A percentile compares a stretch with the other conserved stretches of the same genome.
Evolutionary conservation across 768 basidiomycete genomes (phyloP).

Genomic region (Harrya chromipes): DNA sequence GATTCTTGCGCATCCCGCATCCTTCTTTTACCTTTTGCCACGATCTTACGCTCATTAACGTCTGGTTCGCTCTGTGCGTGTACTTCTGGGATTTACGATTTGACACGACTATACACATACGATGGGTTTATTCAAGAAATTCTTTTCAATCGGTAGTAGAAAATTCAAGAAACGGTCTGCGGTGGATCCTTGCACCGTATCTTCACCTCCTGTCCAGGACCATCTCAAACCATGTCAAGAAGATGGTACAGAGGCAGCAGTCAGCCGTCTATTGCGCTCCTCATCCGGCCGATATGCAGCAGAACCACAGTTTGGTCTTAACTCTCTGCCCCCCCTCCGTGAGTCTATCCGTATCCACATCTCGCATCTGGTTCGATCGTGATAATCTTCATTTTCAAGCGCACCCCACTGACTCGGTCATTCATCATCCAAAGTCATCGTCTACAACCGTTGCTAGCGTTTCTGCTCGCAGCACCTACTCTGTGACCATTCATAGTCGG

Average conservation of each 20-base stretch:
- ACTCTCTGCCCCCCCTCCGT: slow-evolving; percentile 68
- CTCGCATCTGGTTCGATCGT: background rate
- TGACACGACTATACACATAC: slow-evolving; percentile 20
- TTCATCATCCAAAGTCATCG: slow-evolving; percentile 48
- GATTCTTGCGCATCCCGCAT: slow-evolving; percentile 6
- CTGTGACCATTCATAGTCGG: slow-evolving; percentile 67
- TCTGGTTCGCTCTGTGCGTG: slow-evolving; percentile 20
- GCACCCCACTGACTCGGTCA: slow-evolving; percentile 63
- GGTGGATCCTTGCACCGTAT: slow-evolving; percentile 25
- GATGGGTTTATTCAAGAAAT: slow-evolving; percentile 70
- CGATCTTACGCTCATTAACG: slow-evolving; percentile 27
- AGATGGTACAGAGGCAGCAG: slow-evolving; percentile 46
- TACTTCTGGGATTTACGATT: slow-evolving; percentile 24
- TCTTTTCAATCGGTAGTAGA: slow-evolving; percentile 67
- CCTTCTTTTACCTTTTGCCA: slow-evolving; percentile 4
- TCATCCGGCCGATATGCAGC: slow-evolving; percentile 66
- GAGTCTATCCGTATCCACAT: slow-evolving; percentile 30
- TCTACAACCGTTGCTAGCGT: slow-evolving; percentile 52
- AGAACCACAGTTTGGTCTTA: slow-evolving; percentile 53
- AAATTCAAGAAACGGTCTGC: slow-evolving; percentile 48
- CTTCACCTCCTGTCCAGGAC: slow-evolving; percentile 25
- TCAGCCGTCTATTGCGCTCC: slow-evolving; percentile 59
- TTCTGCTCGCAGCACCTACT: slow-evolving; percentile 59
- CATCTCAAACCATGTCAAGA: slow-evolving; percentile 21
- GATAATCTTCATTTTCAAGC: slow-evolving; percentile 34